Evolutionary conservation across 371 early-diverging fungal species (phyloP).

Genomic region (Rhizomucor pusillus): DNA sequence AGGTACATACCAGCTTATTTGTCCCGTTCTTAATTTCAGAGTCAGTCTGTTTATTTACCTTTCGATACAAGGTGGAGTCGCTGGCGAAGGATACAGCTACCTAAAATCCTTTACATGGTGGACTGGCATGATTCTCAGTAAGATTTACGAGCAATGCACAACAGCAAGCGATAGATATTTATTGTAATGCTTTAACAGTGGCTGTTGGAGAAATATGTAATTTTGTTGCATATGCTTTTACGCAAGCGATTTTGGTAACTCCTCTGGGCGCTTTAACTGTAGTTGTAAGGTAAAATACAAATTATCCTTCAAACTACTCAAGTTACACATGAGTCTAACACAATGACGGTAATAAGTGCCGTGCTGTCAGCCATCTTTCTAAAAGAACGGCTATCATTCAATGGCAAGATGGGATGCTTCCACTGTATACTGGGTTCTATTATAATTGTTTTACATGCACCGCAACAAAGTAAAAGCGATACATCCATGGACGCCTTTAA

Average conservation of each 20-base stretch:
- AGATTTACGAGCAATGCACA: slow-evolving; percentile 9
- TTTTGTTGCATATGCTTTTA: slow-evolving; percentile 93
- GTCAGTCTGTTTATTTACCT: background rate
- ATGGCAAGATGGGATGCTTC: slow-evolving; percentile 88
- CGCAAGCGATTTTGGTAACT: slow-evolving; percentile 93
- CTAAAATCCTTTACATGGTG: slow-evolving; percentile 90
- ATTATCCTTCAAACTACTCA: too few relatives aligned
- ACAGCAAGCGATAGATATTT: slow-evolving; percentile 8
- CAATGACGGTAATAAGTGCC: slow-evolving; percentile 53
- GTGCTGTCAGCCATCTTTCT: slow-evolving; percentile 86
- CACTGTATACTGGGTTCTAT: slow-evolving; percentile 90
- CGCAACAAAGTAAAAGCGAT: slow-evolving; percentile 72
- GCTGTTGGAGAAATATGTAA: slow-evolving; percentile 88
- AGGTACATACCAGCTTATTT: slow-evolving; percentile 25
- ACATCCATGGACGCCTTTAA: slow-evolving; percentile 80
- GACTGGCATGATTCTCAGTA: slow-evolving; percentile 84
- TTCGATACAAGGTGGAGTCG: slow-evolving; percentile 33
- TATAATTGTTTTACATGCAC: slow-evolving; percentile 88
- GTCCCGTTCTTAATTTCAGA: slow-evolving; percentile 2
- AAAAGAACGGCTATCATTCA: slow-evolving; percentile 77
- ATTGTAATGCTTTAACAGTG: slow-evolving; percentile 36
- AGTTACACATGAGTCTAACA: background rate
- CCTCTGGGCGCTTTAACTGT: slow-evolving; percentile 95
- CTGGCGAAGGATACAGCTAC: slow-evolving; percentile 84
- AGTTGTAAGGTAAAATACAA: slow-evolving; percentile 32